Base-by-base conservation (phyloP, 1,139 yeast genomes). In the Magnusiomyces paraingens region DNA sequence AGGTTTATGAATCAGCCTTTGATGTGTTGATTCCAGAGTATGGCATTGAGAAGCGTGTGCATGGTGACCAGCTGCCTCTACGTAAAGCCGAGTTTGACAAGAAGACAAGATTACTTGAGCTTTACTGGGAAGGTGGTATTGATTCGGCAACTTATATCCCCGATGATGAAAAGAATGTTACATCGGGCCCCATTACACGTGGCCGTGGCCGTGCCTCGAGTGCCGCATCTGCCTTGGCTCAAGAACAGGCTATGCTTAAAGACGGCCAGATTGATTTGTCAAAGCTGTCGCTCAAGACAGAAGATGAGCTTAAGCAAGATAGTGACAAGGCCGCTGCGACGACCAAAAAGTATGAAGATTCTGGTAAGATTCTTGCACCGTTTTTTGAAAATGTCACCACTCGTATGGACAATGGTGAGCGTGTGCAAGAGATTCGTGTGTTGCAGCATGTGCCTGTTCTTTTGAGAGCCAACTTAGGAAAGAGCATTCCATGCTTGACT, bases 21-120 rank as follows among this genome's bases (percentile, higher is more conserved):
- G 99, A 93, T 70, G 95, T 93, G 6, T 82, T 89, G 59, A 78
- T 93, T 58, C 98, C 98, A 1, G 97, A 89, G 62, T 85, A 91
- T 72, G 98, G 99, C 45, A 88, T 93, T 61, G 99, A 93, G 69
- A 93, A 93, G 72, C 82, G 99, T 64, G 98, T 93, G 29, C 99
- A 93, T 65, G 97, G 98, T 45, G 99, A 93, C 71, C 99, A 93
- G 69, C 75, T 93, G 55, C 99, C 99, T 15, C 75, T 93, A 58
- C 83, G 81, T 26, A 90, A 90, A 70, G 98, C 98, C 3, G 98
- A 93, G 67, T 93, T 86, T 69, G 94, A 88, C 66, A 86, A 84
- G 65, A 67, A 69, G 29, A 75, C 79, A 39, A 77, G 90, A 51
- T 72, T 82, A 3, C 76, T 93, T 64, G 97, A 91, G 68, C 74